These are phyloP conservation scores for Pilatotrama ljubarskyi DNA, from an alignment of 768 basidiomycete species.

Conservation along the genomic window DNA sequence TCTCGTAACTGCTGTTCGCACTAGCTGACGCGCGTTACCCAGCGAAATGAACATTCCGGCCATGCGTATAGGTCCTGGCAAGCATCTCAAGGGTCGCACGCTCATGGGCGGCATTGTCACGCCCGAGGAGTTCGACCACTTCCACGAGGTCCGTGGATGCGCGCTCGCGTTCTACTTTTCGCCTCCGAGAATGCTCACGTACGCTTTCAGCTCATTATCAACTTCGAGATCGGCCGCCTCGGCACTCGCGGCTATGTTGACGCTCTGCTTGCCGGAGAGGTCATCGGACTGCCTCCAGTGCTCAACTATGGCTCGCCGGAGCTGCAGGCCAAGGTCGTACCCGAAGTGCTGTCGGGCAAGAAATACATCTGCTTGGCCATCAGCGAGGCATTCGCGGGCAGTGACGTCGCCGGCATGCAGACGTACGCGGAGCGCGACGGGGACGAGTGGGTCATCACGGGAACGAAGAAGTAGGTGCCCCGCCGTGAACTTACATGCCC, in stretches of 20 bases:
- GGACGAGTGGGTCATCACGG: conserved; percentile 83
- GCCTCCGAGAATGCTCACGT: background rate
- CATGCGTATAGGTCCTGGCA: conserved; percentile 90
- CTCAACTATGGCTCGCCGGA: conserved; percentile 85
- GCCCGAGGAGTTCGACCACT: conserved; percentile 90
- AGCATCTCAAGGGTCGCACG: conserved; percentile 76
- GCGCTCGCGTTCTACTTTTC: background rate
- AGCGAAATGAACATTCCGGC: conserved; percentile 79
- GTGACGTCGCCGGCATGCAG: conserved; percentile 81
- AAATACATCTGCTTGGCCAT: conserved; percentile 91
- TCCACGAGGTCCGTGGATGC: conserved; percentile 71
- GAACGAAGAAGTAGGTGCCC: conserved; percentile 80
- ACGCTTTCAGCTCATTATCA: conserved; percentile 61
- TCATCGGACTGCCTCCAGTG: conserved; percentile 88
- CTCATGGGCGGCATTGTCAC: conserved; percentile 76
- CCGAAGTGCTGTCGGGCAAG: conserved; percentile 72
- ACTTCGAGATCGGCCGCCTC: conserved; percentile 80
- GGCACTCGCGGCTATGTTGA: conserved; percentile 88
- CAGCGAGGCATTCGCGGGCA: conserved; percentile 91
- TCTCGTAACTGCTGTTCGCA: background rate
- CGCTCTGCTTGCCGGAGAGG: conserved; percentile 76
- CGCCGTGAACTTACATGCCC: no score
- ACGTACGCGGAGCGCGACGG: conserved; percentile 87
- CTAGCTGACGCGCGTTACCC: background rate
- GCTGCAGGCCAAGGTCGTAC: conserved; percentile 66